These are phyloP conservation scores for Tubosaeta brunneosetosa DNA, from an alignment of 768 basidiomycete genomes.

Conservation along the genomic window DNA sequence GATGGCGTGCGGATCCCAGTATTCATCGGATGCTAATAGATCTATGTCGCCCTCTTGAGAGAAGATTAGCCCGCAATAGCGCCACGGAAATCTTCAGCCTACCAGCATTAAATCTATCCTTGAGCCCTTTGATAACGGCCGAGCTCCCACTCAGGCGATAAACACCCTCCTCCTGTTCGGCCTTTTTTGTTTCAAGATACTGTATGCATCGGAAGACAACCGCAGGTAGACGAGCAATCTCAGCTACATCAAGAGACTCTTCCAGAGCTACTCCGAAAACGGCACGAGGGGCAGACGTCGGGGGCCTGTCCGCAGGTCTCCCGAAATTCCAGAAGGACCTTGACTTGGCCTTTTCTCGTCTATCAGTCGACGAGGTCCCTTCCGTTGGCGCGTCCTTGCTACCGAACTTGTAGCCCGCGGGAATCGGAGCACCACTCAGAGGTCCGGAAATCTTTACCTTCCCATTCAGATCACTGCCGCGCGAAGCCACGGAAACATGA, in stretches of 20 bases:
- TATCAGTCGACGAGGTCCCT: slow-evolving; percentile 46
- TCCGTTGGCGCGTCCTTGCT: slow-evolving; percentile 58
- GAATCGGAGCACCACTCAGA: slow-evolving; percentile 78
- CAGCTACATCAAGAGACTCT: slow-evolving; percentile 83
- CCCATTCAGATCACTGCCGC: slow-evolving; percentile 51
- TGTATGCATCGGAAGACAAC: slow-evolving; percentile 94
- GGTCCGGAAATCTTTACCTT: slow-evolving; percentile 90
- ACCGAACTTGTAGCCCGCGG: slow-evolving; percentile 87
- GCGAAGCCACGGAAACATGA: slow-evolving; percentile 42
- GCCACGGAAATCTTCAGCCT: slow-evolving; percentile 19
- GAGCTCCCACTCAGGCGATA: slow-evolving; percentile 94
- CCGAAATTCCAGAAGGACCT: slow-evolving; percentile 93
- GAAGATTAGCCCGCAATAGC: slow-evolving; percentile 5
- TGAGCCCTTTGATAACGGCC: slow-evolving; percentile 89
- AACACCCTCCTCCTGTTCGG: slow-evolving; percentile 96
- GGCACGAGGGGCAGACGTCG: slow-evolving; percentile 50
- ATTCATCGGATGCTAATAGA: slow-evolving; percentile 81
- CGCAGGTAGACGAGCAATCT: slow-evolving; percentile 88
- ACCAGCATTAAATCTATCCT: slow-evolving; percentile 92
- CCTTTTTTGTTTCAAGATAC: slow-evolving; percentile 90
- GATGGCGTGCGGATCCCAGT: slow-evolving; percentile 97
- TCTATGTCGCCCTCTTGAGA: slow-evolving; percentile 90
- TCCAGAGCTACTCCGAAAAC: slow-evolving; percentile 88
- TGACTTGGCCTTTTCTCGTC: slow-evolving; percentile 90
- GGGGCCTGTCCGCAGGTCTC: slow-evolving; percentile 45